Percentiles rank a stretch among this genome's conserved stretches.
phyloP scores from a whole-genome alignment of 805 yeast species.

The Saturnispora zaruensis region DNA sequence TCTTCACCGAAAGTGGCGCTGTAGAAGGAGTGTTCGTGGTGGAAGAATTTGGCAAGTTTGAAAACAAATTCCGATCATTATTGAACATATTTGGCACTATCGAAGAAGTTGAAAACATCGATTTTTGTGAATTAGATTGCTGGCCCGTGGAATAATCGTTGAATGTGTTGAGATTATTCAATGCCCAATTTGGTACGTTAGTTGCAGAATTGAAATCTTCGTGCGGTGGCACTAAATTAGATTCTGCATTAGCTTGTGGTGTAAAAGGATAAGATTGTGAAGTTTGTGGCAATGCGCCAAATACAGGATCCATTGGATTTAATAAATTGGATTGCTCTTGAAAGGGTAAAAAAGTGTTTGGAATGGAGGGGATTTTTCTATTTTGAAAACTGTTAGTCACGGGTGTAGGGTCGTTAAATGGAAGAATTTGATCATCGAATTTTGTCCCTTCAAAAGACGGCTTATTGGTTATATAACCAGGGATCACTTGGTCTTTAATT shows the following conservation, averaged over 20 bases:
- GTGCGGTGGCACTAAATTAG: background rate
- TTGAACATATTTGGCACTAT: background rate
- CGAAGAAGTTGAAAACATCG: background rate
- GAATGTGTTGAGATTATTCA: background rate
- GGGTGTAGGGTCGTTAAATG: background rate
- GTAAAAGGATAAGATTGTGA: background rate
- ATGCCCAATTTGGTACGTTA: background rate
- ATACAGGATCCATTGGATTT: background rate
- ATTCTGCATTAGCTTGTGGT: background rate
- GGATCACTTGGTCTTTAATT: no score
- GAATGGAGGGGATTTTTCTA: background rate
- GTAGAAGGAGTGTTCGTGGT: background rate
- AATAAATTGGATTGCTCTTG: background rate
- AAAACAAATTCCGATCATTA: background rate
- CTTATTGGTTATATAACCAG: background rate
- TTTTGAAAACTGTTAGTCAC: background rate
- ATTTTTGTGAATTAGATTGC: background rate
- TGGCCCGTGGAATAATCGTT: background rate
- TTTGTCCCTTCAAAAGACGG: background rate
- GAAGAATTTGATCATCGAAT: background rate
- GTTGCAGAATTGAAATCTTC: background rate
- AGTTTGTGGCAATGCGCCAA: background rate
- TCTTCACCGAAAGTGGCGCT: background rate
- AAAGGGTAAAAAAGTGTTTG: background rate
- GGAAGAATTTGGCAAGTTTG: conserved; percentile 10